Percentiles rank a stretch among this genome's conserved stretches.
Conservation (phyloP, 495 filamentous ascomycete species). For the Hypoxylon crocopeplum region DNA sequence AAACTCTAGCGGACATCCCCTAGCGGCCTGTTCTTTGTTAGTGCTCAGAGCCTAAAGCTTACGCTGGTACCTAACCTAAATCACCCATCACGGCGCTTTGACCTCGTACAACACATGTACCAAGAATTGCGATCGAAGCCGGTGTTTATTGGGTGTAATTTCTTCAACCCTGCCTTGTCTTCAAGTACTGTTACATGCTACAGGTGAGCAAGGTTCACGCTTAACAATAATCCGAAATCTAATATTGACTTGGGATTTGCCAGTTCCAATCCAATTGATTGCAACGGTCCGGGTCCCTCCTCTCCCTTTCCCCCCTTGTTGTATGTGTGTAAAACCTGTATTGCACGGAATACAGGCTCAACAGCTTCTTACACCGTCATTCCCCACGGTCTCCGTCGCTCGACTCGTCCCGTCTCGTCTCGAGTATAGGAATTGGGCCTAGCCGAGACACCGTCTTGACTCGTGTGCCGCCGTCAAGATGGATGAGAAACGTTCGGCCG, state of each 20-base stretch:
- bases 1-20: slow-evolving; percentile 19
- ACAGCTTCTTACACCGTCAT: slow-evolving; percentile 15
- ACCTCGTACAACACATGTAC: slow-evolving; percentile 2
- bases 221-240: slow-evolving; percentile 30
- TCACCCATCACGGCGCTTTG: no score
- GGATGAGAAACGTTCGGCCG: slow-evolving; percentile 42
- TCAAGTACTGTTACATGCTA: neutral
- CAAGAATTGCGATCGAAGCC: slow-evolving; percentile 23
- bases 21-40: slow-evolving; percentile 4
- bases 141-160: slow-evolving; percentile 15
- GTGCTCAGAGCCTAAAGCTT: no score
- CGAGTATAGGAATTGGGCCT: no score
- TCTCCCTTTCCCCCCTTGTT: slow-evolving; percentile 15
- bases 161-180: slow-evolving; percentile 13
- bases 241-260: slow-evolving; percentile 35
- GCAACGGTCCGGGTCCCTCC: no score
- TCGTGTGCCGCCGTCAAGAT: slow-evolving; percentile 37
- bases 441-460: slow-evolving; percentile 17
- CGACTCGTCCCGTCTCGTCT: no score
- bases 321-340: no score
- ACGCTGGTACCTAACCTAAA: no score
- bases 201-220: slow-evolving; percentile 14
- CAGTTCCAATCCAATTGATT: no score
- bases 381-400: slow-evolving; percentile 6
- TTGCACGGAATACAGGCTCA: no score